Evolutionary conservation across 257 asterid genomes (phyloP), one percentile per base, ranked within the genome.

Genomic region (Ilex aquifolium): DNA sequence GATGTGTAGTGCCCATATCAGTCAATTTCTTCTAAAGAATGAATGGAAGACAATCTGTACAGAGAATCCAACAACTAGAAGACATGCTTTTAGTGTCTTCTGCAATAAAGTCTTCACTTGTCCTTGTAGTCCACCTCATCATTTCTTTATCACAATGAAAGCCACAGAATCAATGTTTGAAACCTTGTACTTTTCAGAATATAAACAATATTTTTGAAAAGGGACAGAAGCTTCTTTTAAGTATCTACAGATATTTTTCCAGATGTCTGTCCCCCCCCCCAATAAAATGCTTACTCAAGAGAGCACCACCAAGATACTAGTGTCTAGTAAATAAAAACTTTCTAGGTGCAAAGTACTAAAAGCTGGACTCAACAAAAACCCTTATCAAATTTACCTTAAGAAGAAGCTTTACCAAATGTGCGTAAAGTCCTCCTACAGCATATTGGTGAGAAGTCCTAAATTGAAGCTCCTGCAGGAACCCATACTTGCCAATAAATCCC

Each of bases 91-190:
- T 46, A 4, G 52, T 46, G 11, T 46, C 52, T 12, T 46, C 52
- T 46, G 4, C 52, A 46, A 46, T 46, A 46, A 46, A 7, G 14
- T 36, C 42, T 4, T 36, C 42, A 36, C 42, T 36, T 40, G 21
- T 55, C 48, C 52, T 36, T 66, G 61, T 62, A 36, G 5, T 36
- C 42, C 42, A 36, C 42, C 68, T 32, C 27, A 21, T 21, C 27
- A 21, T 21, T 21, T 65, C 63, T 64, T 59, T 31, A 63, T 53
- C 65, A 16, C 29, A 32, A 57, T 62, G 55, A 53, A 69, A 67
- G 15, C 76, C 82, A 70, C 74, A 66, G 59, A 67, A 66, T 75
- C 77, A 13, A 14, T 73, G 77, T 73, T 68, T 29, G 60, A 62
- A 72, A 57, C 78, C 78, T 68, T 57, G 78, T 71, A 78, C 70